Conservation (phyloP, 1,139 yeast genomes). For the Geotrichum phurueaensis region DNA sequence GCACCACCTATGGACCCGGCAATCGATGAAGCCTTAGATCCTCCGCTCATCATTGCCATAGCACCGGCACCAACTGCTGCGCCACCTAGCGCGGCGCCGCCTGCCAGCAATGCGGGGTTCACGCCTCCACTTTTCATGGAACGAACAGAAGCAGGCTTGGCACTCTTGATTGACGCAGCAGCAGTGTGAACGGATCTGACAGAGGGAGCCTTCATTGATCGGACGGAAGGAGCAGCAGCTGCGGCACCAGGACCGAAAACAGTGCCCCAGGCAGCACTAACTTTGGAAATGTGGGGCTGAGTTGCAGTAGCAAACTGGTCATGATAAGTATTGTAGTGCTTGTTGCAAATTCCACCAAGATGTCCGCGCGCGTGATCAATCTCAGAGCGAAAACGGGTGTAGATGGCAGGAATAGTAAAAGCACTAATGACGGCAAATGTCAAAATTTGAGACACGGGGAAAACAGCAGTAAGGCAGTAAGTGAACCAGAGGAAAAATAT, state of each 20-base stretch:
- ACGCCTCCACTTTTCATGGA: slow-evolving; percentile 2
- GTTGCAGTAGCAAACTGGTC: slow-evolving; percentile 45
- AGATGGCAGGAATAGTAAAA: slow-evolving; percentile 72
- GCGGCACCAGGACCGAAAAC: slow-evolving; percentile 28
- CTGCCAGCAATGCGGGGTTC: slow-evolving; percentile 8
- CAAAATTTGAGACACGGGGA: slow-evolving; percentile 66
- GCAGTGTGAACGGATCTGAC: slow-evolving; percentile 8
- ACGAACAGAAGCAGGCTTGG: slow-evolving; percentile 11
- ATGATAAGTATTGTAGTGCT: slow-evolving; percentile 49
- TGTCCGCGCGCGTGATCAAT: slow-evolving; percentile 69
- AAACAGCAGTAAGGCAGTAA: slow-evolving; percentile 69
- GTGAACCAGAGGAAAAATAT: slow-evolving; percentile 60
- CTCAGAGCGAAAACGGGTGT: slow-evolving; percentile 67
- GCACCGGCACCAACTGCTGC: slow-evolving; percentile 14
- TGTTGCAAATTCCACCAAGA: slow-evolving; percentile 50
- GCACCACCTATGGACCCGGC: slow-evolving; percentile 1
- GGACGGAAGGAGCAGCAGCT: slow-evolving; percentile 21
- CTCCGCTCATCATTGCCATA: slow-evolving; percentile 4
- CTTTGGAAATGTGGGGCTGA: slow-evolving; percentile 40
- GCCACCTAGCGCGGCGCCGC: slow-evolving; percentile 14
- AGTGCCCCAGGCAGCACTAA: slow-evolving; percentile 21
- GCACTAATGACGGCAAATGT: slow-evolving; percentile 53
- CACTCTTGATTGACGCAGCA: slow-evolving; percentile 5
- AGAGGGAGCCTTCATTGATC: slow-evolving; percentile 16
- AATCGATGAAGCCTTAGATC: slow-evolving; percentile 1